Base-by-base conservation (phyloP, 345 rosid genomes). In the Eutrema yunnanense region DNA sequence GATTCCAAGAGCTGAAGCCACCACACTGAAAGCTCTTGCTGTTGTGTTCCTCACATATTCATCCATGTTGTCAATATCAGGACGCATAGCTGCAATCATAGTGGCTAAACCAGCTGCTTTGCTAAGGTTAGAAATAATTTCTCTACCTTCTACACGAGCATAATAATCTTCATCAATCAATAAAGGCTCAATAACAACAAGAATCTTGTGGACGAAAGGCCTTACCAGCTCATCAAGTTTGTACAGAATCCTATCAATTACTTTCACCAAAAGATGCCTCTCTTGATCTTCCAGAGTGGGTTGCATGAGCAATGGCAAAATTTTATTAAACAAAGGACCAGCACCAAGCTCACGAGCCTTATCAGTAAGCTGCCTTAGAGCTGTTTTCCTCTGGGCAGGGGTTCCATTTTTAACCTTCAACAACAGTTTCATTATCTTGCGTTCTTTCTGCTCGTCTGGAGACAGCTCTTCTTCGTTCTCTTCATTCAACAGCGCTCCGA, bases 21-120 rank as follows among this genome's bases (percentile, higher is more conserved):
- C 99, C 52, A 95, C 99, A 88, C 99, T 95, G 80, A 95, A 95
- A 67, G 99, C 99, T 76, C 99, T 88, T 1, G 99, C 99, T 73
- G 99, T 95, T 6, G 99, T 92, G 82, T 95, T 95, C 81, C 99
- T 86, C 64, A 95, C 99, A 75, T 95, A 95, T 72, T 92, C 99
- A 86, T 95, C 99, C 10, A 87, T 90, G 72, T 95, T 90, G 69
- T 95, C 99, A 74, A 95, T 95, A 82, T 95, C 99, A 2, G 99
- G 99, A 75, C 98, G 96, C 99, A 92, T 95, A 43, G 98, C 99
- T 78, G 99, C 99, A 81, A 95, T 92, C 99, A 95, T 95, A 50
- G 99, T 92, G 26, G 99, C 98, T 86, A 95, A 84, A 67, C 98
- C 99, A 52, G 98, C 99, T 34, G 99, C 98, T 82, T 92, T 95